These are phyloP conservation scores for Fusarium longipes DNA, from an alignment of 2,329 filamentous ascomycete genomes.

Conservation along the genomic window DNA sequence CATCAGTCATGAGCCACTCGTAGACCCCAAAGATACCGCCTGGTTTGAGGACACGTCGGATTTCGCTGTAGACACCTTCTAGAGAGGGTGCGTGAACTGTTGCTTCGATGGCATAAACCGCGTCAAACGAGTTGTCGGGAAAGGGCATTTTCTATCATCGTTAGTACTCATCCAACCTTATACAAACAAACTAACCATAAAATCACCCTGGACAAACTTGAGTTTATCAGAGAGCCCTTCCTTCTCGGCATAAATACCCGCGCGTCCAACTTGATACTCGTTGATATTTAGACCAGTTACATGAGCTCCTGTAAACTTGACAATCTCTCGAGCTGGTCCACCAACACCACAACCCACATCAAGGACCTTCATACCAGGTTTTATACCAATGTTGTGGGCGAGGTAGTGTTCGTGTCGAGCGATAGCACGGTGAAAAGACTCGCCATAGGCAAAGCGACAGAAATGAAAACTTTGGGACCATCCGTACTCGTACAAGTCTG, in stretches of 20 bases:
- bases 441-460: conserved; percentile 87
- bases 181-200: conserved; percentile 71
- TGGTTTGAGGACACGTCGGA: conserved; percentile 95
- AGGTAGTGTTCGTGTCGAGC: conserved; percentile 96
- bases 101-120: conserved; percentile 96
- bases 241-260: conserved; percentile 80
- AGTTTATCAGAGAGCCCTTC: conserved; percentile 84
- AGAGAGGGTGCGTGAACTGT: conserved; percentile 93
- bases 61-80: conserved; percentile 92
- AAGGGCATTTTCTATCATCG: conserved; percentile 84
- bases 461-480: conserved; percentile 97
- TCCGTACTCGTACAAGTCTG: conserved; percentile 92
- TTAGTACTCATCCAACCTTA: background rate
- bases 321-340: conserved; percentile 92
- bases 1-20: conserved; percentile 98
- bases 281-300: conserved; percentile 95
- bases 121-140: conserved; percentile 90
- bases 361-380: conserved; percentile 85
- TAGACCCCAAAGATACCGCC: conserved; percentile 96
- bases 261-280: conserved; percentile 94
- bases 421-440: conserved; percentile 88
- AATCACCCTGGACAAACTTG: conserved; percentile 92
- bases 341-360: conserved; percentile 96
- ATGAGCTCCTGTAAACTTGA: conserved; percentile 88
- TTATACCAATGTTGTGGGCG: conserved; percentile 83